Base-by-base conservation (phyloP, 805 yeast species). In the Candida anglica region DNA sequence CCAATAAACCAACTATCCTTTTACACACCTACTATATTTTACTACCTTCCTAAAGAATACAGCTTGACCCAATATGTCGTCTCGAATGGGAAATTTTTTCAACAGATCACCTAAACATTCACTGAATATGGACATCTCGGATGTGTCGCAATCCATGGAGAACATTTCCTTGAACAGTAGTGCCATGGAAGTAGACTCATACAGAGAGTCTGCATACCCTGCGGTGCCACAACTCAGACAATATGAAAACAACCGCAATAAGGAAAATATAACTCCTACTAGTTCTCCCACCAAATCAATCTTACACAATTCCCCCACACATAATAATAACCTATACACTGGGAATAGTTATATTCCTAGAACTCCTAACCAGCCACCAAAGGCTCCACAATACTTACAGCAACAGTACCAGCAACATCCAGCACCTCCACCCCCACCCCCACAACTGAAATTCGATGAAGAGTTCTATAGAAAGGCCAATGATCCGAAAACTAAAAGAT, bases 401-500 rank as follows among this genome's bases (percentile, higher is more conserved):
- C 43, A 32, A 8, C 39, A 37, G 26, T 37, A 5, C 27, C 17
- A 26, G n/a, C 29, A 27, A 18, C 17, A 14, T 15, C 19, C 27
- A 8, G 17, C 33, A 21, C 31, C 31, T 6, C 31, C 31, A 5
- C 21, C 21, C 4, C 6, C 13, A 10, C 17, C 26, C 17, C 28
- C 21, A 28, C 14, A 26, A 22, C 14, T n/a, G 19, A 48, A 51
- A 21, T 43, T 53, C 20, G 53, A 55, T n/a, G 55, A 48, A 15
- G 83, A 77, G 18, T 79, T 80, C 46, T 66, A 71, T 41, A 51
- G 58, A 36, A 76, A 75, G 51, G 83, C 89, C 5, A 72, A 77
- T 38, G 72, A 77, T 28, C 80, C 84, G 32, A 86, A 86, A 51
- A 86, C 94, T 1, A 83, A 82, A 52, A 71, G 98, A 40, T 65